Conservation (phyloP, 1,284 basidiomycete genomes). For the Ceratobasidium sp. region DNA sequence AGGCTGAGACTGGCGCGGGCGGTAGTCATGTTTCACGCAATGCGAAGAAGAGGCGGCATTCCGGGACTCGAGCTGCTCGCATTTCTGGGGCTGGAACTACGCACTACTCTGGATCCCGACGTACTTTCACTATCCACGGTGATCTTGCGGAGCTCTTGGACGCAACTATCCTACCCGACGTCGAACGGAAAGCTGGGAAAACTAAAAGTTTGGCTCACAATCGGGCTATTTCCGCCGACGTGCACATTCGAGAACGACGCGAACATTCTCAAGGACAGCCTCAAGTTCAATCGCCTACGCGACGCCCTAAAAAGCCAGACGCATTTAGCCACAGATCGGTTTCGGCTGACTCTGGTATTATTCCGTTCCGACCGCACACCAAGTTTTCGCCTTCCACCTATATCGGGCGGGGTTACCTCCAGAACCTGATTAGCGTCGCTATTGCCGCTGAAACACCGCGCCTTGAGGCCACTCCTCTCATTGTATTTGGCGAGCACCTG, state of each 20-base stretch:
- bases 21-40: not conserved
- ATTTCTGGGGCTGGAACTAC: not conserved
- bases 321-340: slow-evolving; percentile 18
- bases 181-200: not conserved
- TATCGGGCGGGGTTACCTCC: slow-evolving; percentile 30
- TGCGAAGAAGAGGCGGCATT: not conserved
- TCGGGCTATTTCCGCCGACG: slow-evolving; percentile 12
- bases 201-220: slow-evolving; percentile 17
- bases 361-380: slow-evolving; percentile 20
- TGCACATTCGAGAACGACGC: slow-evolving; percentile 24
- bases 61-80: not conserved
- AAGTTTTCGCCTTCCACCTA: slow-evolving; percentile 38
- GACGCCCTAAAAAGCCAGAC: not conserved
- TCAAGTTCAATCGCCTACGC: not conserved
- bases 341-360: slow-evolving; percentile 31
- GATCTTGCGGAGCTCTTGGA: slow-evolving; percentile 35
- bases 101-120: not conserved
- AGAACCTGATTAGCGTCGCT: slow-evolving; percentile 25
- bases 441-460: not conserved
- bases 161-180: slow-evolving; percentile 24
- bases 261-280: slow-evolving; percentile 4
- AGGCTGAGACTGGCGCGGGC: not conserved
- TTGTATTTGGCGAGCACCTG: slow-evolving; percentile 38
- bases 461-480: slow-evolving; percentile 24
- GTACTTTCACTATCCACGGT: slow-evolving; percentile 24